Evolutionary conservation across 2,329 filamentous ascomycete species (phyloP).

Genomic region (Penicillium sp.): DNA sequence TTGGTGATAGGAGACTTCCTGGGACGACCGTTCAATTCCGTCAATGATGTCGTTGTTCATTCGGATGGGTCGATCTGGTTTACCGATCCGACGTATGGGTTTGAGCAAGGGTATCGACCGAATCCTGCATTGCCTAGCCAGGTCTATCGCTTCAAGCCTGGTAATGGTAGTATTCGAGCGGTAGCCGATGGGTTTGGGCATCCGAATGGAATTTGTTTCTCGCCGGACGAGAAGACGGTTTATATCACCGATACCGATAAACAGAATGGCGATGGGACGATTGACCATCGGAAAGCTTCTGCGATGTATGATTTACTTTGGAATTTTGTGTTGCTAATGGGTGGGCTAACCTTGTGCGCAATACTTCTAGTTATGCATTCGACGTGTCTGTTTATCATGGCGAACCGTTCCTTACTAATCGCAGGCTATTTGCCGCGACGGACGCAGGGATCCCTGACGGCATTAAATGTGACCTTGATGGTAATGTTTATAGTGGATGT

Average conservation of each 20-base stretch:
- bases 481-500: conserved; percentile 58
- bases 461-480: conserved; percentile 53
- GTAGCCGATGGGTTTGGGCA: conserved; percentile 43
- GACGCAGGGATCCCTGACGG: conserved; percentile 48
- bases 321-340: neutral
- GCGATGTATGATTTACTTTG: conserved; percentile 25
- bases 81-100: conserved; percentile 42
- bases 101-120: conserved; percentile 37
- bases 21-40: conserved; percentile 39
- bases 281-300: conserved; percentile 18
- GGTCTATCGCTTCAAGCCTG: conserved; percentile 43
- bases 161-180: conserved; percentile 33
- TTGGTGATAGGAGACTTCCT: conserved; percentile 35
- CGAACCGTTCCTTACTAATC: conserved; percentile 48
- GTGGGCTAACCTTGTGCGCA: neutral
- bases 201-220: conserved; percentile 48
- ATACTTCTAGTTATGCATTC: conserved; percentile 46
- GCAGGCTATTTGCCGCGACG: conserved; percentile 54
- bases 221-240: conserved; percentile 39
- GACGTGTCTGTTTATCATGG: conserved; percentile 43
- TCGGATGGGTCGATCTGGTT: conserved; percentile 41
- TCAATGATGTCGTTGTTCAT: conserved; percentile 43
- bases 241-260: conserved; percentile 46
- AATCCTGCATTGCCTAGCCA: conserved; percentile 36
- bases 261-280: conserved; percentile 22